Evolutionary conservation across 345 rosid species (phyloP).

Genomic region (Murraya koenigii): DNA sequence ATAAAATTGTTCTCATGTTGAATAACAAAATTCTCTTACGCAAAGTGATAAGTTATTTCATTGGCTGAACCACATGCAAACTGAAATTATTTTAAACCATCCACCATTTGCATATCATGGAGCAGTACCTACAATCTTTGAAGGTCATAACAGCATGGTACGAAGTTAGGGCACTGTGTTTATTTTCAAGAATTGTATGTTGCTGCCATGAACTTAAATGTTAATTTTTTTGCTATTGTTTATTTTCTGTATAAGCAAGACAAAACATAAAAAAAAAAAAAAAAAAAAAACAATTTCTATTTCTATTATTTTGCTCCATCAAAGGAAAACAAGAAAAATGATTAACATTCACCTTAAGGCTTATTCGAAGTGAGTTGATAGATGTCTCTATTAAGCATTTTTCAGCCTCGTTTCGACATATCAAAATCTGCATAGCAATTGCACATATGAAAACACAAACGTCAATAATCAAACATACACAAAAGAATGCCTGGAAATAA

Average conservation of each 20-base stretch:
- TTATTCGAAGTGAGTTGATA: conserved; percentile 88
- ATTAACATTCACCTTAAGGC: conserved; percentile 68
- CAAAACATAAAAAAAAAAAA: neutral
- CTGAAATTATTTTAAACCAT: neutral
- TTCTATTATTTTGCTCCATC: neutral
- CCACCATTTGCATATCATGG: neutral
- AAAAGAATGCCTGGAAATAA: neutral
- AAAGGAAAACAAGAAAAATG: conserved; percentile 9
- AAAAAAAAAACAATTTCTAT: neutral
- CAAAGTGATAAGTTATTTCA: neutral
- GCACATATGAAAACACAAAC: neutral
- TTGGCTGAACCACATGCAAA: neutral
- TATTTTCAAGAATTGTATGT: neutral
- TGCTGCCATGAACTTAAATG: neutral
- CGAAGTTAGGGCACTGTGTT: neutral
- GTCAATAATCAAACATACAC: neutral
- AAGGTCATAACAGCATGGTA: neutral
- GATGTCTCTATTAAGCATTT: conserved; percentile 95
- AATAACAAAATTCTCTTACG: neutral
- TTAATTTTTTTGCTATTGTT: neutral
- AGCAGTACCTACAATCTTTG: neutral
- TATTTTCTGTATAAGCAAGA: neutral
- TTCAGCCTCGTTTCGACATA: conserved; percentile 95
- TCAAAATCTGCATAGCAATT: conserved; percentile 61
- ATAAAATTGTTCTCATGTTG: neutral